Evolutionary conservation across 2,329 filamentous ascomycete species (phyloP).

Genomic region (Xylariales sp.): DNA sequence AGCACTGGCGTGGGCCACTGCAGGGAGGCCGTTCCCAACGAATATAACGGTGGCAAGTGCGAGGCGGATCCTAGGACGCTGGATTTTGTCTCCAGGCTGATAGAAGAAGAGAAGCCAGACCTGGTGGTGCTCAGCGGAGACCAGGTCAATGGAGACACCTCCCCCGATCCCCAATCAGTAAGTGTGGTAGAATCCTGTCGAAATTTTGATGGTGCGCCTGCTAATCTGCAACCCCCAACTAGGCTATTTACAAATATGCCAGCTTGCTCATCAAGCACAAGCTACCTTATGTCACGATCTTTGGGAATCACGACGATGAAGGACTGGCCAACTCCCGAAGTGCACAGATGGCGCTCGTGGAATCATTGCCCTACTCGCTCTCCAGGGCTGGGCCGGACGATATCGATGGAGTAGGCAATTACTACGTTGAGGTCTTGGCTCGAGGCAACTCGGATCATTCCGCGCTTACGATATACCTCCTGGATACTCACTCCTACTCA

Average conservation of each 20-base stretch:
- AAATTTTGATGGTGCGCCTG: not conserved
- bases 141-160: slow-evolving; percentile 90
- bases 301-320: slow-evolving; percentile 97
- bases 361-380: slow-evolving; percentile 84
- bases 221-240: slow-evolving; percentile 1
- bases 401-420: slow-evolving; percentile 90
- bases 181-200: slow-evolving; percentile 19
- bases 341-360: slow-evolving; percentile 79
- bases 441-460: slow-evolving; percentile 77
- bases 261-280: slow-evolving; percentile 79
- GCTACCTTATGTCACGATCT: slow-evolving; percentile 90
- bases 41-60: slow-evolving; percentile 70
- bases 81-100: slow-evolving; percentile 76
- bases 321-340: slow-evolving; percentile 66
- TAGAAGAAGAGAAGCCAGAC: slow-evolving; percentile 93
- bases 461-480: slow-evolving; percentile 87
- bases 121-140: slow-evolving; percentile 89
- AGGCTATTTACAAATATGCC: slow-evolving; percentile 91
- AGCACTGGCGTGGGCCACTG: slow-evolving; percentile 85
- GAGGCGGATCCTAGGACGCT: slow-evolving; percentile 89
- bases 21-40: slow-evolving; percentile 77
- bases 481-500: slow-evolving; percentile 90
- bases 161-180: slow-evolving; percentile 84
- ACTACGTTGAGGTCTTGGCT: slow-evolving; percentile 84
- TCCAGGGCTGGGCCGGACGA: slow-evolving; percentile 78